Base-by-base conservation (phyloP, 1,284 basidiomycete species). In the Sanghuangporus baumii region DNA sequence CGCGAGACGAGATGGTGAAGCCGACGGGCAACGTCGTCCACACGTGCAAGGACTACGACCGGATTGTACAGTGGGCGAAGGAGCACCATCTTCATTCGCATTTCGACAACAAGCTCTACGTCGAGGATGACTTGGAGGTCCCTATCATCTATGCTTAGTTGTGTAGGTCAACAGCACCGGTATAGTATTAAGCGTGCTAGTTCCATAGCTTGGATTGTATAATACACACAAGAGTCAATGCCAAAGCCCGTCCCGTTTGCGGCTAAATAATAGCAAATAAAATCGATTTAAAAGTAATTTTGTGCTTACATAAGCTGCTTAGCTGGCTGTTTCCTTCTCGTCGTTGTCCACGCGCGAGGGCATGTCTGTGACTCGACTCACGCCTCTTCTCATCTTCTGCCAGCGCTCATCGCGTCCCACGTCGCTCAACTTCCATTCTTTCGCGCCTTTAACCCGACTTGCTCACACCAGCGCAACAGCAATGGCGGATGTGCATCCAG, bases 401-500 rank as follows among this genome's bases (percentile, higher is more conserved):
- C 52, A 54, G 34, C 52, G 36, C 18, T 36, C 52, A 14, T 12
- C 52, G 16, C 8, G 11, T 31, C 16, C 16, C 31, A 5, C 36
- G 37, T 31, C 36, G 6, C 37, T 6, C 36, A 37, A 18, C 34
- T 16, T 8, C 14, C 31, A 9, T n/a, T 36, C 16, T 34, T 31
- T 36, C 16, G 36, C 18, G 11, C n/a, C 34, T 37, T 6, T 37
- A 11, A 16, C 7, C 18, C 52, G 20, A 8, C 18, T 16, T 37
- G 16, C n/a, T 18, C 31, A 31, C 16, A 36, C 31, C 8, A 16
- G 31, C 37, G 52, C 52, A n/a, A 59, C 20, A 50, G 34, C 14
- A 11, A 48, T 50, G 57, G 57, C 57, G 8, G 38, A 43, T 14
- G 41, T 57, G 8, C 46, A 43, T 43, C 74, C 76, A 4, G 72